A percentile compares a stretch with the other conserved stretches of the same genome.
Conservation (phyloP, 2,329 filamentous ascomycete species). For the Arthrinium puccinioides region DNA sequence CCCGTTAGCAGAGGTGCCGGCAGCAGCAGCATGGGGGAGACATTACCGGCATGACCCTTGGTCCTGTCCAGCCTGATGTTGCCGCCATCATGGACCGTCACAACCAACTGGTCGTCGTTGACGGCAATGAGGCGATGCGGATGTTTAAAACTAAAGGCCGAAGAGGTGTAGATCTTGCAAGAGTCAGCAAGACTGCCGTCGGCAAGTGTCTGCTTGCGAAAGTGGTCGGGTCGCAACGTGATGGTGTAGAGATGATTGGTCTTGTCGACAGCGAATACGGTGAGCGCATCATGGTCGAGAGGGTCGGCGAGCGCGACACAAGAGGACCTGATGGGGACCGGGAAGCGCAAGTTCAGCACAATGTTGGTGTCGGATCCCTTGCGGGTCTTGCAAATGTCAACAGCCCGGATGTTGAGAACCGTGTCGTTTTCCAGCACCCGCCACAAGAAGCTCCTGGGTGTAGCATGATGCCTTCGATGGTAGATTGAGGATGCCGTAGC, state of each 20-base stretch:
- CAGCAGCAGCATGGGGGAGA: neutral
- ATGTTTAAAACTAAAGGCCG: constrained; percentile 67
- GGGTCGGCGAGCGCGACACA: constrained; percentile 81
- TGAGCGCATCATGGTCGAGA: constrained; percentile 51
- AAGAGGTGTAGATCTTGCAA: constrained; percentile 66
- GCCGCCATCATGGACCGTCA: constrained; percentile 74
- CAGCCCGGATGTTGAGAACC: constrained; percentile 73
- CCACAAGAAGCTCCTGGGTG: constrained; percentile 87
- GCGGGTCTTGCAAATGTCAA: constrained; percentile 68
- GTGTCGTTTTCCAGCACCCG: constrained; percentile 74
- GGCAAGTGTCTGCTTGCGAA: constrained; percentile 60
- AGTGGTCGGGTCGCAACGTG: constrained; percentile 74
- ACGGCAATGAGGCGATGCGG: constrained; percentile 76
- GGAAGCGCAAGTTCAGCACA: constrained; percentile 72
- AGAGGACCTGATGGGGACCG: constrained; percentile 62
- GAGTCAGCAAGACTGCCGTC: constrained; percentile 70
- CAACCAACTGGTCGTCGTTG: constrained; percentile 64
- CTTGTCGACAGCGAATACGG: constrained; percentile 58
- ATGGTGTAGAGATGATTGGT: constrained; percentile 79
- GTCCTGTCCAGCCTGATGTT: constrained; percentile 64
- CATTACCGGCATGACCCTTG: constrained; percentile 38
- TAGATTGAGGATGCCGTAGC: constrained; percentile 77
- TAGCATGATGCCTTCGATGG: constrained; percentile 67
- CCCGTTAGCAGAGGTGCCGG: constrained; percentile 14
- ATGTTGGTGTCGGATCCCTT: constrained; percentile 63